A percentile compares a stretch with the other conserved stretches of the same genome.
phyloP scores from a whole-genome alignment of 768 basidiomycete genomes.

The Collybia mongolica region DNA sequence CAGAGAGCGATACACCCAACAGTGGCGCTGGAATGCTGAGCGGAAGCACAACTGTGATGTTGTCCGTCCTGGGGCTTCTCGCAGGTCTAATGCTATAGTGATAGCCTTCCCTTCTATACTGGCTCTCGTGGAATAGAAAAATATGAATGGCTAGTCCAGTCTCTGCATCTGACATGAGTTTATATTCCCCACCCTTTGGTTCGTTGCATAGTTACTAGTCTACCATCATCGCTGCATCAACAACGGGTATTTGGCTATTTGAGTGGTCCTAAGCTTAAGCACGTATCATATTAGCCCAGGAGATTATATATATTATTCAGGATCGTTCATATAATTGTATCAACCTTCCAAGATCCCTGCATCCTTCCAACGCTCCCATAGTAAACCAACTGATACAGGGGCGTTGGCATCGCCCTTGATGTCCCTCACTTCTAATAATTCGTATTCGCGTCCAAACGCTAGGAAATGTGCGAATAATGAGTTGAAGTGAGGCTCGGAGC shows the following conservation, averaged over 20 bases:
- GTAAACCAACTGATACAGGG: constrained; percentile 68
- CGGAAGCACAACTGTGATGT: constrained; percentile 12
- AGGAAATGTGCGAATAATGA: constrained; percentile 98
- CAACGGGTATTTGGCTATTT: no score
- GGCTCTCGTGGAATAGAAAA: background rate
- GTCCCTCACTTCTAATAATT: constrained; percentile 86
- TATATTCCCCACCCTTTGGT: no score
- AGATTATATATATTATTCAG: no score
- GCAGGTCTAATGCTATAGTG: constrained; percentile 18
- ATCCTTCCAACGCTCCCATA: constrained; percentile 91
- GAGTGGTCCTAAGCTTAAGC: no score
- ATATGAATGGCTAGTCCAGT: constrained; percentile 10
- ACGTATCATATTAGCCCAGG: no score
- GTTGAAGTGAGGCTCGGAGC: constrained; percentile 93
- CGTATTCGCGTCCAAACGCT: constrained; percentile 93
- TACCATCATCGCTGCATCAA: no score
- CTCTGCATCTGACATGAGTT: no score
- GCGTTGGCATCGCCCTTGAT: constrained; percentile 66
- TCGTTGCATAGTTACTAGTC: no score
- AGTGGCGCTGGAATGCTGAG: constrained; percentile 10
- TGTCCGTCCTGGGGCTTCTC: constrained; percentile 16
- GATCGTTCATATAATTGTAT: background rate
- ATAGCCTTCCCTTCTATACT: constrained; percentile 1
- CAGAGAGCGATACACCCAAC: background rate
- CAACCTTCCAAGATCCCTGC: constrained; percentile 66